phyloP scores from a whole-genome alignment of 1,284 basidiomycete genomes.

The Spongiforma sp. region DNA sequence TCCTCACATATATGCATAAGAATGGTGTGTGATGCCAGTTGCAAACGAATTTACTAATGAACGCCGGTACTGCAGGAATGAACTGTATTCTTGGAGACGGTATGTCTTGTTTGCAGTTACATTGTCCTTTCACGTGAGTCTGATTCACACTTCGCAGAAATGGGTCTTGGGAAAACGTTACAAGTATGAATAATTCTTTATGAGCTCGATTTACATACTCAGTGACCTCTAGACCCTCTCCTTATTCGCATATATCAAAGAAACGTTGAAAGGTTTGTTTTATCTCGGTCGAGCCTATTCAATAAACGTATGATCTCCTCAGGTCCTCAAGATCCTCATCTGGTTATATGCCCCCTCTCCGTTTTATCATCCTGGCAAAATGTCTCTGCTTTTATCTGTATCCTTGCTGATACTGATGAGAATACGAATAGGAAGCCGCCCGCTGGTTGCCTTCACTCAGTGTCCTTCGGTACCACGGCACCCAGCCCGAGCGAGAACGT shows the following conservation, averaged over 20 bases:
- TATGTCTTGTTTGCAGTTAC: constrained; percentile 31
- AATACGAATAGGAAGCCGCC: constrained; percentile 47
- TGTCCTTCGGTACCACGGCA: constrained; percentile 57
- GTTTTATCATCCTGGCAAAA: constrained; percentile 63
- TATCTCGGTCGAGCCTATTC: background rate
- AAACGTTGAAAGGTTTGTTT: constrained; percentile 43
- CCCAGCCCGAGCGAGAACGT: constrained; percentile 50
- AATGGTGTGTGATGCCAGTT: constrained; percentile 54
- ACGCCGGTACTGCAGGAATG: constrained; percentile 45
- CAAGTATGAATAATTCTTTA: constrained; percentile 44
- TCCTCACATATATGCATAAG: constrained; percentile 57
- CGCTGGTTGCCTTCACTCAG: constrained; percentile 61
- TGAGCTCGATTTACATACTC: background rate
- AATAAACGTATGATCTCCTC: background rate
- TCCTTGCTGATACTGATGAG: background rate
- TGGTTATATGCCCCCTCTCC: constrained; percentile 66
- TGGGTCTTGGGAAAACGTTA: constrained; percentile 71
- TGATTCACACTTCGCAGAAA: constrained; percentile 40
- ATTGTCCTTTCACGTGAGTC: background rate
- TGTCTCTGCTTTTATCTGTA: constrained; percentile 29
- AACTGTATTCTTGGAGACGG: constrained; percentile 66
- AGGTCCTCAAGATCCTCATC: constrained; percentile 53
- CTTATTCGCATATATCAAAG: constrained; percentile 60
- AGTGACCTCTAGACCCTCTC: constrained; percentile 52
- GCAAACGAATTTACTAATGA: background rate